Percentiles rank a stretch among this genome's conserved stretches.
These are phyloP conservation scores for Sanghuangporus sanghuang DNA, from an alignment of 1,284 basidiomycete genomes.

Conservation along the genomic window DNA sequence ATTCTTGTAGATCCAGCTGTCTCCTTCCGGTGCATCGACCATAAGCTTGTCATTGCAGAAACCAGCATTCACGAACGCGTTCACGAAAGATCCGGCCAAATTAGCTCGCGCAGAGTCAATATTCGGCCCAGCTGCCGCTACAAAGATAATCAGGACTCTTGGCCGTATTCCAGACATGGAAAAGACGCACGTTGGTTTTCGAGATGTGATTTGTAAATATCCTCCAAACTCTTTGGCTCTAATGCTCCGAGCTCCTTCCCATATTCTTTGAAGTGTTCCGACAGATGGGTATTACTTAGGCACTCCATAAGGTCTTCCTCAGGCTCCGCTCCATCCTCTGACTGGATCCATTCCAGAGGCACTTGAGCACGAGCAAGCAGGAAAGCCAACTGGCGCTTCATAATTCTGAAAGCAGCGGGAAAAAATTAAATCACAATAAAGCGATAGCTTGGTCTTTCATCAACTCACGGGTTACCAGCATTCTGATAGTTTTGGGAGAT, in stretches of 20 bases:
- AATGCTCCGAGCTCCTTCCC: constrained; percentile 92
- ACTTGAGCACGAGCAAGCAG: constrained; percentile 91
- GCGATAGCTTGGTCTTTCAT: background rate
- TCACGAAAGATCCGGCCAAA: constrained; percentile 95
- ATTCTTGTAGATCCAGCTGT: constrained; percentile 99
- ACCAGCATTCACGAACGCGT: constrained; percentile 98
- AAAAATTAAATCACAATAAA: background rate
- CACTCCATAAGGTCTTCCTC: constrained; percentile 83
- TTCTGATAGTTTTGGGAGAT: constrained; percentile 84
- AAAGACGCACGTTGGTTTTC: constrained; percentile 72
- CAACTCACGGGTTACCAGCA: constrained; percentile 74
- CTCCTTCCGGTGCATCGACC: constrained; percentile 93
- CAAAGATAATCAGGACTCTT: constrained; percentile 3
- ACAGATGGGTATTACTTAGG: constrained; percentile 82
- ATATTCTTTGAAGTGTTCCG: constrained; percentile 82
- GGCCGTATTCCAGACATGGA: background rate
- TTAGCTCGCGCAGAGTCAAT: constrained; percentile 95
- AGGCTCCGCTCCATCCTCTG: constrained; percentile 55
- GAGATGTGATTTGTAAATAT: constrained; percentile 96
- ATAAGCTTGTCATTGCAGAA: constrained; percentile 99
- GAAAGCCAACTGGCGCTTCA: constrained; percentile 96
- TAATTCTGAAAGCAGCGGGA: constrained; percentile 44
- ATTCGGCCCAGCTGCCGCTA: constrained; percentile 60
- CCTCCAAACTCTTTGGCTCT: constrained; percentile 90
- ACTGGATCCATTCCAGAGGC: constrained; percentile 86